Evolutionary conservation across 2,329 filamentous ascomycete species (phyloP), one percentile per base, ranked within the genome.

Genomic region (Phialemoniopsis sp.): DNA sequence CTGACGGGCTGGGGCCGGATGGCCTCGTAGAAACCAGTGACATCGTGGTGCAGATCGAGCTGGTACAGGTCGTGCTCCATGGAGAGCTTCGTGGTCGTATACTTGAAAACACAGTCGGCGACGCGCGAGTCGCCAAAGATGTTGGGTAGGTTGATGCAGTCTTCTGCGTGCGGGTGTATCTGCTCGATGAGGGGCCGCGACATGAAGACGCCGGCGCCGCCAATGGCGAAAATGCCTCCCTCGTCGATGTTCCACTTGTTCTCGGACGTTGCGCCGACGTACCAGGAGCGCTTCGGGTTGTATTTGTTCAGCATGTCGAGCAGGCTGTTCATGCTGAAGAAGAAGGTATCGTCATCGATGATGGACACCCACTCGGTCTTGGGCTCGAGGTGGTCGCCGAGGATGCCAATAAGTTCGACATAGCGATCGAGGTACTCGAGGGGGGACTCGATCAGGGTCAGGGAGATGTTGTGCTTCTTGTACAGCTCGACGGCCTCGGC

Each of bases 331-430:
- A 81, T 77, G 41, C 70, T 79, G 5, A 73, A 70, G 63, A 82
- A 82, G 53, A 80, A 82, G 4, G 79, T 83, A 45, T 83, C 79
- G 47, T 83, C 79, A 47, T 83, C 78, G 52, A 79, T 80, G 13
- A 76, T 69, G 13, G 78, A 76, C 2, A 78, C 66, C 79, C 79
- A 83, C 48, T 75, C 78, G 56, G 71, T 76, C 19, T 54, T 54
- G 10, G 32, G 26, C 34, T 41, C 38, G 29, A 43, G 29, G 29
- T 28, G 37, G 30, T 29, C 32, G 38, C 42, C 29, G 29, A 46
- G 33, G 32, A 17, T 38, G 21, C 19, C 21, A 26, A 47, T 29
- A 18, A 47, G 34, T 5, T 35, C 34, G 16, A 45, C 32, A 29
- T 46, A 47, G 4, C 40, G 39, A 35, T 47, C 43, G 8, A 37